Evolutionary conservation across 129 eudicot genomes (phyloP), one percentile per base, ranked within the genome.

Genomic region (Smallanthus sonchifolius): DNA sequence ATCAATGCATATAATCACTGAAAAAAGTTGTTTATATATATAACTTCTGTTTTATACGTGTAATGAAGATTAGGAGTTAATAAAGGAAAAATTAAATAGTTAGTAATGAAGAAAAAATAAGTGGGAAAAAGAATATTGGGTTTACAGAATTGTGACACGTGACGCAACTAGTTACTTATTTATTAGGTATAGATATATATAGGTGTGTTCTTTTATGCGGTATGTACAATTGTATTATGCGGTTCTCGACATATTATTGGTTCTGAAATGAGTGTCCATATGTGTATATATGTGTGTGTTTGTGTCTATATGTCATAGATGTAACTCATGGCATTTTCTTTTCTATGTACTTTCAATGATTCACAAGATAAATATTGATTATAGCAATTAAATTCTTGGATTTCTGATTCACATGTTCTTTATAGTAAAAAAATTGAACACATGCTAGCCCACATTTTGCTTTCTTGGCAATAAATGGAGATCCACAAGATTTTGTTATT

Each of bases 381-480:
- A 40, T 32, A 56, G 44, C 40, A 57, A 20, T 45, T 42, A 2
- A 28, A 34, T n/a, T 69, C 74, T 69, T 7, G 42, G 60, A 69
- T 47, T 30, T 42, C 38, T 28, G 56, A 67, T 38, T 36, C 70
- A n/a, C 60, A 14, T 69, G 73, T 30, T 30, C 43, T 3, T 69
- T 55, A 49, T 4, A 15, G 56, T 49, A 11, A 11, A 49, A 5
- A 49, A 55, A 19, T 55, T 20, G 35, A 55, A 49, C 55, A 44
- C 20, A 56, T 43, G 40, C 67, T 32, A 30, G 67, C 43, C 30
- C 24, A 69, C 63, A 14, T 73, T 8, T 42, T 57, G 16, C 77
- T 60, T 66, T 59, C 63, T 65, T 78, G 72, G 55, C n/a, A 17
- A 73, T 51, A 67, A 49, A 49, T 67, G 73, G 67, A 61, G 72